Evolutionary conservation across 1,284 basidiomycete species (phyloP).

Genomic region (Prillingera fragicola): DNA sequence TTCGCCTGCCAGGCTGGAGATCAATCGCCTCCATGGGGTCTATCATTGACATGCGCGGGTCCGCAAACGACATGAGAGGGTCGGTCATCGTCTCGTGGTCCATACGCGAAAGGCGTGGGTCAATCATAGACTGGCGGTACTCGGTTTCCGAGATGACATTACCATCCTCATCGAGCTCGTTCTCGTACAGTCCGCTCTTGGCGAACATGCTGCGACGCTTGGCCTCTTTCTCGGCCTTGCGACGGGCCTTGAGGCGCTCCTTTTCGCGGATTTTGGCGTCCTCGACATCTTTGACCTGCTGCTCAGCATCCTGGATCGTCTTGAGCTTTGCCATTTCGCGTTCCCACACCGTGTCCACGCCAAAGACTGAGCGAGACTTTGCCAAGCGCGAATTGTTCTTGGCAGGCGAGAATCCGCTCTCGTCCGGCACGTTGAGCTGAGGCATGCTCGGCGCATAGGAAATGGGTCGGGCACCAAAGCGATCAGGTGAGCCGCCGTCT

Average conservation of each 20-base stretch:
- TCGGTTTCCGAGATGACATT: no score
- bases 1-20: no score
- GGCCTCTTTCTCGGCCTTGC: conserved; percentile 6
- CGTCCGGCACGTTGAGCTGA: conserved; percentile 5
- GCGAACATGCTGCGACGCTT: not conserved
- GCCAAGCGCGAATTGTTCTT: conserved; percentile 18
- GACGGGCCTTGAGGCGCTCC: conserved; percentile 3
- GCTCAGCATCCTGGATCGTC: conserved; percentile 27
- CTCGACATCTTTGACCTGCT: conserved; percentile 19
- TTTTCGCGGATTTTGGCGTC: conserved; percentile 8
- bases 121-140: no score
- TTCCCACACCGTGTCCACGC: conserved; percentile 46
- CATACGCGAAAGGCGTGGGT: no score
- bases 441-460: conserved; percentile 1
- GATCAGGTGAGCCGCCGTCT: not conserved
- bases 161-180: conserved; percentile 1
- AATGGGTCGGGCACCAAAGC: not conserved
- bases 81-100: no score
- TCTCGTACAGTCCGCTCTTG: conserved; percentile 1
- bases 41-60: not conserved
- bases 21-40: no score
- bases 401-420: no score
- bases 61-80: no score
- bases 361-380: conserved; percentile 42
- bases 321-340: conserved; percentile 42